These are phyloP conservation scores for Mesembryanthemum crystallinum DNA, from an alignment of 148 eudicot genomes.

Conservation along the genomic window DNA sequence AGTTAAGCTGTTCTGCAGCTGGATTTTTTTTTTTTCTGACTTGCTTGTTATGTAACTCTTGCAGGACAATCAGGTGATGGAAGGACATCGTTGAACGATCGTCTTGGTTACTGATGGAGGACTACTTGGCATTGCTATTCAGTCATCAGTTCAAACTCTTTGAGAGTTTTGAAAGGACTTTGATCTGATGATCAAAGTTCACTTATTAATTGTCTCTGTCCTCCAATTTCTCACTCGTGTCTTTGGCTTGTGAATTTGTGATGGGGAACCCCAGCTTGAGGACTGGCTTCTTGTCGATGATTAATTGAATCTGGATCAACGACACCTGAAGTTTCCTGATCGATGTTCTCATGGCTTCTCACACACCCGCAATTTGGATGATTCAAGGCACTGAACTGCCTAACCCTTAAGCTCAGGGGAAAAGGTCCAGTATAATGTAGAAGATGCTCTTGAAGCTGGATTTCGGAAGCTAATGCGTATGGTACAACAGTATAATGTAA, in stretches of 20 bases:
- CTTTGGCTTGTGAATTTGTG: not conserved
- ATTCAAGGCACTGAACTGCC: not conserved
- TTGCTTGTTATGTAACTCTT: conserved; percentile 16
- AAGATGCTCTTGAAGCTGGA: not conserved
- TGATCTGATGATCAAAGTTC: not conserved
- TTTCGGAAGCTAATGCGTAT: not conserved
- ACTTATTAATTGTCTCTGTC: no score
- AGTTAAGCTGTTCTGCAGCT: no score
- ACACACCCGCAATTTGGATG: not conserved
- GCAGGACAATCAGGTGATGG: conserved; percentile 99
- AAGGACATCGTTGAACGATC: conserved; percentile 90
- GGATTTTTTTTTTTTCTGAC: not conserved
- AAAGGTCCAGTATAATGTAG: not conserved
- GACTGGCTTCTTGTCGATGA: not conserved
- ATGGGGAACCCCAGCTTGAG: not conserved
- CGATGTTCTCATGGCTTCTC: not conserved
- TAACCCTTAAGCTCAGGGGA: not conserved
- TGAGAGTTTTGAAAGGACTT: not conserved
- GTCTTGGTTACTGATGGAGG: conserved; percentile 65
- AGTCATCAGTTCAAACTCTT: not conserved
- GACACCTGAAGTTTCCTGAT: not conserved
- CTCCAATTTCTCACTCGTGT: no score
- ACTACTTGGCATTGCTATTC: not conserved
- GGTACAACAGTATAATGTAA: not conserved
- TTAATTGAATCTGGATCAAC: not conserved